These are phyloP conservation scores for Zygotorulaspora chibaensis DNA, from an alignment of 805 yeast species.

Conservation along the genomic window DNA sequence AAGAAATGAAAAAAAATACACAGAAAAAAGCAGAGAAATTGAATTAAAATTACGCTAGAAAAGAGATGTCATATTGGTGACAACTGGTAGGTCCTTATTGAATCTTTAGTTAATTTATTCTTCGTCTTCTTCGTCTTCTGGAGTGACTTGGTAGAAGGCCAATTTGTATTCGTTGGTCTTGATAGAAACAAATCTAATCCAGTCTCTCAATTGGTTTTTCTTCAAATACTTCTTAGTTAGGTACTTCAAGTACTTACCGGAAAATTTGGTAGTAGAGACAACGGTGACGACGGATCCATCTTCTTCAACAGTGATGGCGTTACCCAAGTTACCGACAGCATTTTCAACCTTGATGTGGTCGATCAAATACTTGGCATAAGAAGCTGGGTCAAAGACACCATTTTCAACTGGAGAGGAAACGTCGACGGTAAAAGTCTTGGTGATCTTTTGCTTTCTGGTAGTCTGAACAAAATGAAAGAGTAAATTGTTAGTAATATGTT, in stretches of 20 bases:
- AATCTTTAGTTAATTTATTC: slow-evolving; percentile 53
- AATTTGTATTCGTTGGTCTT: slow-evolving; percentile 94
- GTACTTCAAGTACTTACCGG: slow-evolving; percentile 99
- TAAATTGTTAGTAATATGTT: slow-evolving; percentile 11
- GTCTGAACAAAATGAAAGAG: slow-evolving; percentile 45
- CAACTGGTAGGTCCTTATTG: neutral
- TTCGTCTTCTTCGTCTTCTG: slow-evolving; percentile 91
- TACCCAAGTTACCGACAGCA: slow-evolving; percentile 94
- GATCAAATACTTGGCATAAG: slow-evolving; percentile 95
- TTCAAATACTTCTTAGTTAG: slow-evolving; percentile 99
- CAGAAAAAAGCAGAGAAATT: slow-evolving; percentile 1
- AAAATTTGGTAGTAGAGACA: slow-evolving; percentile 88
- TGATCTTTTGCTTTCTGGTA: slow-evolving; percentile 75
- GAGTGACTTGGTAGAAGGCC: slow-evolving; percentile 98
- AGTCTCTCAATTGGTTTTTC: slow-evolving; percentile 99
- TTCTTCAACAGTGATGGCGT: slow-evolving; percentile 84
- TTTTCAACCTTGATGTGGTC: slow-evolving; percentile 99
- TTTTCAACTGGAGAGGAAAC: slow-evolving; percentile 95
- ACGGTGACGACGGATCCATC: slow-evolving; percentile 87
- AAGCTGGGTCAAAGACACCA: slow-evolving; percentile 96
- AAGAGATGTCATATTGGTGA: slow-evolving; percentile 4
- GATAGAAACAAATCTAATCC: slow-evolving; percentile 98
- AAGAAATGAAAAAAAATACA: neutral
- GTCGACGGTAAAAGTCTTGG: slow-evolving; percentile 92
- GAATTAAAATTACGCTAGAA: slow-evolving; percentile 9